phyloP scores from a whole-genome alignment of 164 flowering plant genomes.

The Nymphaea colorata region DNA sequence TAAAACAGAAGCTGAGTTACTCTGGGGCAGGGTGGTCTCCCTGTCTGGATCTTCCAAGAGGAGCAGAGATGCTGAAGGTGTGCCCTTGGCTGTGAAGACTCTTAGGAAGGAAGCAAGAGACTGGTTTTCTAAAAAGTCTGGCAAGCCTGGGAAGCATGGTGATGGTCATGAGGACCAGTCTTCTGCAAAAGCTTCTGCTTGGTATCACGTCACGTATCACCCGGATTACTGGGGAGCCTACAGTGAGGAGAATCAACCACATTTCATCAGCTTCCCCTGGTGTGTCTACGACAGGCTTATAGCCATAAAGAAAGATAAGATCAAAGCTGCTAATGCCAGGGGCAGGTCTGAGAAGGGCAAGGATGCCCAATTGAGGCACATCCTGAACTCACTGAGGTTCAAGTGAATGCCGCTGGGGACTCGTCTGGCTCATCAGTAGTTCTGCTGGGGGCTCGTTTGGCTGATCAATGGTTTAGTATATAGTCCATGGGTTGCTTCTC shows the following conservation, averaged over 20 bases:
- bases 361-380: neutral
- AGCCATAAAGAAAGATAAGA: constrained; percentile 31
- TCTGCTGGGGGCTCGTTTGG: no score
- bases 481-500: no score
- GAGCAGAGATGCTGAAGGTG: constrained; percentile 49
- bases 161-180: constrained; percentile 13
- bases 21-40: constrained; percentile 54
- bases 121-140: constrained; percentile 29
- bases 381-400: neutral
- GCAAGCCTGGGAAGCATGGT: constrained; percentile 3
- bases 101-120: constrained; percentile 60
- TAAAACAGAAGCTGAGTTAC: constrained; percentile 62
- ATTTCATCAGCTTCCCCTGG: constrained; percentile 83
- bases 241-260: constrained; percentile 29
- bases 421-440: no score
- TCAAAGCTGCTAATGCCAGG: neutral
- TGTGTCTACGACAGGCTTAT: constrained; percentile 64
- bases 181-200: constrained; percentile 73
- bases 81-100: constrained; percentile 44
- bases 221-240: constrained; percentile 43
- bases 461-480: no score
- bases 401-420: neutral
- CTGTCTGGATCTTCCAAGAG: constrained; percentile 37
- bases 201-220: constrained; percentile 85
- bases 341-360: neutral